Evolutionary conservation across 129 eudicot genomes (phyloP).

Genomic region (Lactuca sativa): DNA sequence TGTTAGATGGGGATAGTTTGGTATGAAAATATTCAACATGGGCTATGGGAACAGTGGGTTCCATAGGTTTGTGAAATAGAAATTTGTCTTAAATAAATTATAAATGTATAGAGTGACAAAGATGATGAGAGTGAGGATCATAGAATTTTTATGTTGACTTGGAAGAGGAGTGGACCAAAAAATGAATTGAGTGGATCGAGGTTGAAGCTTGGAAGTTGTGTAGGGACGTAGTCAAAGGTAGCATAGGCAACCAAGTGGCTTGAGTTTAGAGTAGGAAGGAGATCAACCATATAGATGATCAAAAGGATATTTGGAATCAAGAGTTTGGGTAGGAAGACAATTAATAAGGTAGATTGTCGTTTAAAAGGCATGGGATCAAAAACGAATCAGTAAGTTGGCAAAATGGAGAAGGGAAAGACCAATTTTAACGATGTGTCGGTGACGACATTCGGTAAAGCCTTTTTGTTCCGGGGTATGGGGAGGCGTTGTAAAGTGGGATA

Average conservation of each 20-base stretch:
- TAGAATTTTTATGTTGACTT: not conserved
- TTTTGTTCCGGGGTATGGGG: too few relatives aligned
- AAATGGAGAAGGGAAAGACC: too few relatives aligned
- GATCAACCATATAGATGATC: not conserved
- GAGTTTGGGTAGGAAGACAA: not conserved
- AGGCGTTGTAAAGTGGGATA: too few relatives aligned
- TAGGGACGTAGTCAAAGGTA: not conserved
- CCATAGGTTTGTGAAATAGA: not conserved
- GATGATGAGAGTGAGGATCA: not conserved
- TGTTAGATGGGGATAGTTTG: too few relatives aligned
- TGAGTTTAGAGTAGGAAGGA: not conserved
- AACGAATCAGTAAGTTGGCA: too few relatives aligned
- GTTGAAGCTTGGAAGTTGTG: not conserved
- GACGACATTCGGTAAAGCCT: too few relatives aligned
- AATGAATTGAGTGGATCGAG: not conserved
- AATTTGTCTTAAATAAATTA: not conserved
- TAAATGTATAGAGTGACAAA: too few relatives aligned
- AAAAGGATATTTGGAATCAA: not conserved
- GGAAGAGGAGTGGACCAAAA: not conserved
- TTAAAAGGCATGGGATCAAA: too few relatives aligned
- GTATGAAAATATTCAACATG: not conserved
- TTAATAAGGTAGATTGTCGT: not conserved
- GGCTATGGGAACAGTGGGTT: not conserved
- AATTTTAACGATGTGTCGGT: too few relatives aligned
- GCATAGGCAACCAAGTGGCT: not conserved